Conservation (phyloP, 2,329 filamentous ascomycete genomes). For the Sphaceloma murrayae region DNA sequence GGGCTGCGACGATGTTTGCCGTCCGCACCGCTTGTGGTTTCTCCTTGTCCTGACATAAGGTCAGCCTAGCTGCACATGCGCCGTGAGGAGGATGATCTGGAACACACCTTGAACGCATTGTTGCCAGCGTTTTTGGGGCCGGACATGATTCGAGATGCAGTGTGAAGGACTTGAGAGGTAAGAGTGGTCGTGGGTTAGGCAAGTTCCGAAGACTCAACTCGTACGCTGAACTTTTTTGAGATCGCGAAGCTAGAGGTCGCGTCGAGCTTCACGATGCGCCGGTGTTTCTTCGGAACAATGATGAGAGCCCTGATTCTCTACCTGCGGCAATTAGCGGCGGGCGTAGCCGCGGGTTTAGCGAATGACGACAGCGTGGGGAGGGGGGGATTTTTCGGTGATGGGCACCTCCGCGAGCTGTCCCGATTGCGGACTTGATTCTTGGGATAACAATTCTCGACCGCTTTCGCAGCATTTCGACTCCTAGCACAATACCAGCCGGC, state of each 20-base stretch:
- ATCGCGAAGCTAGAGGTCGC: slow-evolving; percentile 4
- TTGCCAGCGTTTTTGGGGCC: slow-evolving; percentile 45
- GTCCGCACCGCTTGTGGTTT: slow-evolving; percentile 96
- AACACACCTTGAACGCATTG: slow-evolving; percentile 60
- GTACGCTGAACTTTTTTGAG: slow-evolving; percentile 15
- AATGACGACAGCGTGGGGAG: slow-evolving; percentile 14
- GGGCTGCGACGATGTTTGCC: slow-evolving; percentile 91
- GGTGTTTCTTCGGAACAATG: slow-evolving; percentile 1
- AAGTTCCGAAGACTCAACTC: background rate
- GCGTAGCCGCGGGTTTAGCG: background rate
- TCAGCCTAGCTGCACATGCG: slow-evolving; percentile 6
- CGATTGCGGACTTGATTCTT: slow-evolving; percentile 8
- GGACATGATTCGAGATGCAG: slow-evolving; percentile 35
- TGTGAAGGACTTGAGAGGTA: slow-evolving; percentile 14
- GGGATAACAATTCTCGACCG: background rate
- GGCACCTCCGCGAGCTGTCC: too few species aligned
- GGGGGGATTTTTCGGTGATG: slow-evolving; percentile 14
- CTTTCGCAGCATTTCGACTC: background rate
- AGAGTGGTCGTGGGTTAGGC: too few species aligned
- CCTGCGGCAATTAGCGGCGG: background rate
- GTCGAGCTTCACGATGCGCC: slow-evolving; percentile 15
- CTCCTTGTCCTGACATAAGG: slow-evolving; percentile 61
- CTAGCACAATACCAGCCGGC: background rate
- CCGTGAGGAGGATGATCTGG: slow-evolving; percentile 8
- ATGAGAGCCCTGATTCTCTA: background rate